Conservation (phyloP, 331 rosid species). For the Acacia concinna region DNA sequence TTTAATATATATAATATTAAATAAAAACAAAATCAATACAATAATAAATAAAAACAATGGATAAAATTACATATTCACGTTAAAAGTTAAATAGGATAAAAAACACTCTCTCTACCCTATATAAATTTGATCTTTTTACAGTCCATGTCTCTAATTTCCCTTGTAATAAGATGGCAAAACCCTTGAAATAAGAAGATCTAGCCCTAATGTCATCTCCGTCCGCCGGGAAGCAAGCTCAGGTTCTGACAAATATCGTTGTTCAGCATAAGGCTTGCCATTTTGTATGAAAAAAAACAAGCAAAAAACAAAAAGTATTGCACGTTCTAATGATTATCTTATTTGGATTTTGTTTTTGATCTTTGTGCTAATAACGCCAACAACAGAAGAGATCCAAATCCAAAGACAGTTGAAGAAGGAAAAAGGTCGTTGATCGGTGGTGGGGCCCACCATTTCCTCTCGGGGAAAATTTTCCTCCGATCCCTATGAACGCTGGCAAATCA, state of each 20-base stretch:
- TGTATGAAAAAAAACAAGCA: too few species aligned
- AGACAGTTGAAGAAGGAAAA: not conserved
- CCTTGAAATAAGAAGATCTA: not conserved
- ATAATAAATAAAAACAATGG: too few species aligned
- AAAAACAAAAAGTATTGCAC: too few species aligned
- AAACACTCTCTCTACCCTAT: too few species aligned
- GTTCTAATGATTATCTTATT: not conserved
- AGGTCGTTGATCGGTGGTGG: not conserved
- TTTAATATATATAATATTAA: too few species aligned
- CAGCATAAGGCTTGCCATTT: too few species aligned
- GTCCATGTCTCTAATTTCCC: not conserved
- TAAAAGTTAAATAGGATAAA: too few species aligned
- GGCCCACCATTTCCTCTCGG: not conserved
- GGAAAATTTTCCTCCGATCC: not conserved
- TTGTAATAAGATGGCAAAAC: too few species aligned
- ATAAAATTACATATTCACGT: too few species aligned
- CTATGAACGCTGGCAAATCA: not conserved
- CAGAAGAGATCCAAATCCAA: not conserved
- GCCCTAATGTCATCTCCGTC: not conserved
- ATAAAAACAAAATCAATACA: too few species aligned
- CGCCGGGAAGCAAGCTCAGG: not conserved
- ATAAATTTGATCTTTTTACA: too few species aligned
- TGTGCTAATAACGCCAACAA: not conserved
- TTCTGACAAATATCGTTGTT: too few species aligned
- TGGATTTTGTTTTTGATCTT: not conserved